Evolutionary conservation across 1,139 yeast species (phyloP).

Genomic region (Geotrichum klebahnii): DNA sequence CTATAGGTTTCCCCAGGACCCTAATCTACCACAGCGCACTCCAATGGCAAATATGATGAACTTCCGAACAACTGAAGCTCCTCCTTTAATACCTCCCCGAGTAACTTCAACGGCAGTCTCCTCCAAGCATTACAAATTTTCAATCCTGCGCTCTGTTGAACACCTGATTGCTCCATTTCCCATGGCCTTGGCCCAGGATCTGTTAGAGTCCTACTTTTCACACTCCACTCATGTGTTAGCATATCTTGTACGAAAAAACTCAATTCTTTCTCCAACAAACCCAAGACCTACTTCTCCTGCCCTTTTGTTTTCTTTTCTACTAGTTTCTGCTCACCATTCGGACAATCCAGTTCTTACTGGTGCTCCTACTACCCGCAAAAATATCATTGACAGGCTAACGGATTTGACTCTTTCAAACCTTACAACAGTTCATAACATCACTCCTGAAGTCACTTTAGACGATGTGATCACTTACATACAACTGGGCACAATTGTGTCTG

Average conservation of each 20-base stretch:
- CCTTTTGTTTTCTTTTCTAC: constrained; percentile 38
- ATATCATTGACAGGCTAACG: constrained; percentile 32
- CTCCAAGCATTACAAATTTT: constrained; percentile 26
- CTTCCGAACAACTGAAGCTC: background rate
- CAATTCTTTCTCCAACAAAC: constrained; percentile 25
- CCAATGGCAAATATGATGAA: background rate
- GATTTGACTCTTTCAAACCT: constrained; percentile 33
- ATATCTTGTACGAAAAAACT: constrained; percentile 25
- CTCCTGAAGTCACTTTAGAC: constrained; percentile 34
- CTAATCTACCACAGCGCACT: background rate
- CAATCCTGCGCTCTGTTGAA: constrained; percentile 32
- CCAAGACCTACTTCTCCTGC: constrained; percentile 38
- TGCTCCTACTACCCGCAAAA: constrained; percentile 34
- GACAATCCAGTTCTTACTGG: constrained; percentile 40
- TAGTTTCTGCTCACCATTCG: constrained; percentile 41
- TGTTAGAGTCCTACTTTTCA: constrained; percentile 40
- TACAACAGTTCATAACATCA: constrained; percentile 31
- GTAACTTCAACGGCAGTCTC: background rate
- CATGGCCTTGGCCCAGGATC: constrained; percentile 38
- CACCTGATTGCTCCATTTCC: constrained; percentile 35
- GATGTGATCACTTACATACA: constrained; percentile 42
- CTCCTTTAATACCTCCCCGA: background rate
- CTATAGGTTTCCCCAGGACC: background rate
- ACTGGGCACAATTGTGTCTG: constrained; percentile 42
- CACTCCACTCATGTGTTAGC: constrained; percentile 36